Conservation (phyloP, 2,329 filamentous ascomycete genomes). For the Lasiodiplodia theobromae region DNA sequence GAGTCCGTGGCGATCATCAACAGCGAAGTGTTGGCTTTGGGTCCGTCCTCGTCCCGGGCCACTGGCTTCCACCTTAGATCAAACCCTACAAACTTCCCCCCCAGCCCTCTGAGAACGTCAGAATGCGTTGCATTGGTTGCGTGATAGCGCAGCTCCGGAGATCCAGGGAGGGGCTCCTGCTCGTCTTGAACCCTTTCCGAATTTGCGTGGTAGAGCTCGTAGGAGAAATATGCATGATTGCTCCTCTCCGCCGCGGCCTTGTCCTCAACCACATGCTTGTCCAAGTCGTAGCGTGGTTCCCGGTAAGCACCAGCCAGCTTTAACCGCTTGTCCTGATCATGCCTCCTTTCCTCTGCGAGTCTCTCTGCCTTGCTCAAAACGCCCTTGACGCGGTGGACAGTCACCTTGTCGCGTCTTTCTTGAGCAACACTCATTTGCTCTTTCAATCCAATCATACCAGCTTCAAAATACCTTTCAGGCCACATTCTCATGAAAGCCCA, state of each 20-base stretch:
- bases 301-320: background rate
- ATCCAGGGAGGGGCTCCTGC: background rate
- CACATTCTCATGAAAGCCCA: background rate
- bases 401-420: background rate
- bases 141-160: background rate
- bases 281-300: background rate
- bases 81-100: conserved; percentile 71
- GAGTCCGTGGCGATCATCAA: conserved; percentile 82
- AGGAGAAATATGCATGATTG: background rate
- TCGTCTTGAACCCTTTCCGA: background rate
- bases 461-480: background rate
- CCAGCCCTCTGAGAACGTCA: background rate
- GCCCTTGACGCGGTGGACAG: too few relatives aligned
- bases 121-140: background rate
- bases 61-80: conserved; percentile 82
- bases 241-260: background rate
- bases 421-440: background rate
- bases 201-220: background rate
- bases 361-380: background rate
- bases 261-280: background rate
- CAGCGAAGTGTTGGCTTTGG: conserved; percentile 76
- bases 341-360: background rate
- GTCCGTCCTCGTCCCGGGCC: conserved; percentile 54
- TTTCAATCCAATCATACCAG: background rate
- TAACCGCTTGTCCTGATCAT: background rate